Base-by-base conservation (phyloP, 176 grass and related monocot species). In the Chrysopogon serrulatus region DNA sequence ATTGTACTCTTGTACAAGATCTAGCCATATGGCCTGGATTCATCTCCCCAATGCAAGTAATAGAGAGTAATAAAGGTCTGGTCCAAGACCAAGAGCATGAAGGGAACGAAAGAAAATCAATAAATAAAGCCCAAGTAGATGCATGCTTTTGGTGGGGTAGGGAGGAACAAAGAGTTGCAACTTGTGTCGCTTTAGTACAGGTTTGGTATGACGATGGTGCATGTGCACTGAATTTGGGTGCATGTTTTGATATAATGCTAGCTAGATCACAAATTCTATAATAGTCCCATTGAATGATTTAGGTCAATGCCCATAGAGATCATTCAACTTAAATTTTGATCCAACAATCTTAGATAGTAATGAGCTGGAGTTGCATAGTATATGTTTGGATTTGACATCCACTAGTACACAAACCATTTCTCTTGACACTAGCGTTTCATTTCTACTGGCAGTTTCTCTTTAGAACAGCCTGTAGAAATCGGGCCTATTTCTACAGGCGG, bases 141-240 rank as follows among this genome's bases (percentile, higher is more conserved):
- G 43, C 16, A 36, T 45, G 33, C 5, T 48, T 45, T 65, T 11
- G 60, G 61, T 53, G 53, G 47, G 19, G 12, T 23, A 48, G 10
- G 48, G 8, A 74, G 12, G 47, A 15, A 31, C 63, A 40, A 23
- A 21, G 17, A 72, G 37, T 0, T 44, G 49, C 45, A 72, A 60
- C 23, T 68, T 40, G 78, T 57, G 14, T 39, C 15, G 8, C 27
- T 18, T 3, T 26, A 16, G 37, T 21, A 5, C 26, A 19, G 33
- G 2, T 23, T 34, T 78, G 76, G 19, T 65, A 34, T 13, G 40
- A 34, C 8, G 40, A 72, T 12, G 51, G 40, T 24, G 37, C 39
- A 45, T 83, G 68, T 83, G 68, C 68, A 83, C 76, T 62, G 68
- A 34, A 83, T 44, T 82, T 83, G 53, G 53, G 23, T 57, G 27